Conservation (phyloP, 495 filamentous ascomycete genomes). For the Penicillium maclennaniae region DNA sequence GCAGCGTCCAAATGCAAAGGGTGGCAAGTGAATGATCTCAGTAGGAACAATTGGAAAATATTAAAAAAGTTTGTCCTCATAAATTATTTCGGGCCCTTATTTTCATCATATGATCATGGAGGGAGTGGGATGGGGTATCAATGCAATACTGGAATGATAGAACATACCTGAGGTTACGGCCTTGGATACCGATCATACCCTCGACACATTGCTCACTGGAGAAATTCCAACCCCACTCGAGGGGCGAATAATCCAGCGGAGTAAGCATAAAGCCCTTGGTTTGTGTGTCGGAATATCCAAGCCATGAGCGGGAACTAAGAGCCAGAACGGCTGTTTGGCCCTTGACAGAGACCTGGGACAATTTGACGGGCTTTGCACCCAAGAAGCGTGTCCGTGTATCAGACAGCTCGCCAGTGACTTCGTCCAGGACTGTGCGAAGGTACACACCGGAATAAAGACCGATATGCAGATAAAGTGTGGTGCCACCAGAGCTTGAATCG, state of each 20-base stretch:
- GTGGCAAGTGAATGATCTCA: slow-evolving; percentile 38
- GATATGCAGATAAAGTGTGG: slow-evolving; percentile 88
- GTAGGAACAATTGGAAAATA: slow-evolving; percentile 75
- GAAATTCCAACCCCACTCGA: slow-evolving; percentile 95
- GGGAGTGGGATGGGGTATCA: background rate
- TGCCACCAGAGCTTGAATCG: slow-evolving; percentile 76
- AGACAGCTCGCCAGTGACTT: slow-evolving; percentile 87
- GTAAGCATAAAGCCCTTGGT: slow-evolving; percentile 87
- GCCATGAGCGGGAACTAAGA: slow-evolving; percentile 84
- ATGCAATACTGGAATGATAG: slow-evolving; percentile 6
- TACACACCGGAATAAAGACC: slow-evolving; percentile 95
- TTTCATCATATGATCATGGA: slow-evolving; percentile 64
- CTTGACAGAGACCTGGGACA: slow-evolving; percentile 83
- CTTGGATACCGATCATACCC: slow-evolving; percentile 95
- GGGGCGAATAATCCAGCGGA: slow-evolving; percentile 77
- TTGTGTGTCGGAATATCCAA: slow-evolving; percentile 82
- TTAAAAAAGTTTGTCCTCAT: slow-evolving; percentile 53
- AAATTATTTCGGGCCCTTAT: slow-evolving; percentile 38
- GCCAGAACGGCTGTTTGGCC: slow-evolving; percentile 84
- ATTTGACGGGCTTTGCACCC: slow-evolving; percentile 78
- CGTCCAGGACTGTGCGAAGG: slow-evolving; percentile 87
- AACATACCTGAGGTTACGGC: slow-evolving; percentile 80
- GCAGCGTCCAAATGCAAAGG: background rate
- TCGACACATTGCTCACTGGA: slow-evolving; percentile 88
- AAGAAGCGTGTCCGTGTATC: slow-evolving; percentile 93